These are phyloP conservation scores for Pluteus cervinus DNA, from an alignment of 768 basidiomycete species.

Conservation along the genomic window DNA sequence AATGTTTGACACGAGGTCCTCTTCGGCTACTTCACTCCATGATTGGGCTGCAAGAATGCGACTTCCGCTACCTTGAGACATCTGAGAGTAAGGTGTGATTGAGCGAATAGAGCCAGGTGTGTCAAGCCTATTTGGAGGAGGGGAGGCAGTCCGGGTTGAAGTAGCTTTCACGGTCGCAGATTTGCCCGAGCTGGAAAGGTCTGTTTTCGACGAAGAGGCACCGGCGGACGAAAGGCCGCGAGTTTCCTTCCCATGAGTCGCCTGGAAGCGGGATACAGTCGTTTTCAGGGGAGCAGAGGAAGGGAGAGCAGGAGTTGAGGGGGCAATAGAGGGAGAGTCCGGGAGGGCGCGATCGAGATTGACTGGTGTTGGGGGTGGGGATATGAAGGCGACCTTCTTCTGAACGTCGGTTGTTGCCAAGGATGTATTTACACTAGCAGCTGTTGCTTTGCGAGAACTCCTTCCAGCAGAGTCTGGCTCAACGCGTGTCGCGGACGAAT, in stretches of 20 bases:
- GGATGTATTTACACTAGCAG: slow-evolving; percentile 18
- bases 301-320: slow-evolving; percentile 17
- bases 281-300: slow-evolving; percentile 46
- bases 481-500: slow-evolving; percentile 10
- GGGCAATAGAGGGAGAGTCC: slow-evolving; percentile 31
- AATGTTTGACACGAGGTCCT: slow-evolving; percentile 87
- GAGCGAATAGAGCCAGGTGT: slow-evolving; percentile 63
- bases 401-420: slow-evolving; percentile 41
- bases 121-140: slow-evolving; percentile 46
- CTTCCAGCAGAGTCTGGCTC: slow-evolving; percentile 23
- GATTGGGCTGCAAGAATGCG: slow-evolving; percentile 73
- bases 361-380: slow-evolving; percentile 67
- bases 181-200: slow-evolving; percentile 38
- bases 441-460: slow-evolving; percentile 30
- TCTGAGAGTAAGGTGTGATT: slow-evolving; percentile 75
- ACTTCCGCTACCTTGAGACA: slow-evolving; percentile 60
- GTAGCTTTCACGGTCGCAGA: slow-evolving; percentile 40
- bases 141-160: slow-evolving; percentile 59
- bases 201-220: slow-evolving; percentile 59
- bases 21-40: slow-evolving; percentile 94
- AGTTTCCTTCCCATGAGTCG: slow-evolving; percentile 62
- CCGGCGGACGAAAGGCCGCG: slow-evolving; percentile 62
- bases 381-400: slow-evolving; percentile 87
- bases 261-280: slow-evolving; percentile 72
- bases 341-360: slow-evolving; percentile 49